A percentile compares a stretch with the other conserved stretches of the same genome.
Evolutionary conservation across 305 asterid genomes (phyloP).

Genomic region (Ilex paraguariensis): DNA sequence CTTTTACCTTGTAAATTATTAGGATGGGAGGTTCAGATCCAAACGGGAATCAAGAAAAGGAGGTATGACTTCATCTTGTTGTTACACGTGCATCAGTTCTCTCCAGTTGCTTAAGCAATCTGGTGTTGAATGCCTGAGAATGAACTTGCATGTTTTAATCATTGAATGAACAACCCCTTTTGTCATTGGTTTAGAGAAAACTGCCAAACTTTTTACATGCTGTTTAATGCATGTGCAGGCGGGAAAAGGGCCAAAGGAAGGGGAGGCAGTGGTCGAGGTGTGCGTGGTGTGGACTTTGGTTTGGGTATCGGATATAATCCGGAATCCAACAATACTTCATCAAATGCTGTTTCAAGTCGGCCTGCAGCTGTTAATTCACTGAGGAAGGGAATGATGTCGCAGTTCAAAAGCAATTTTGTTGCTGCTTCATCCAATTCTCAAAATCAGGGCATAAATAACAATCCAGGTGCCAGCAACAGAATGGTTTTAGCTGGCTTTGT

Average conservation of each 20-base stretch:
- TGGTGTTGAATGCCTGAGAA: conserved; percentile 6
- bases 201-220: background rate
- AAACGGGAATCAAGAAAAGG: conserved; percentile 96
- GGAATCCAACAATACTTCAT: conserved; percentile 43
- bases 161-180: background rate
- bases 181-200: no score
- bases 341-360: conserved; percentile 51
- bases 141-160: background rate
- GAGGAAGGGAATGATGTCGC: conserved; percentile 76
- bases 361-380: conserved; percentile 62
- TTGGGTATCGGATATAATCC: conserved; percentile 84
- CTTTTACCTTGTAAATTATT: conserved; percentile 37
- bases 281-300: conserved; percentile 93
- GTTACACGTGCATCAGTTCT: conserved; percentile 9
- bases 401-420: conserved; percentile 73
- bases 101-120: conserved; percentile 5
- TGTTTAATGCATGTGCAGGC: conserved; percentile 43
- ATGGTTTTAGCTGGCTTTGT: conserved; percentile 73
- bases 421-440: conserved; percentile 82
- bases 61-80: conserved; percentile 48
- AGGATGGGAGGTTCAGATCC: conserved; percentile 98
- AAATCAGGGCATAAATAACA: conserved; percentile 46
- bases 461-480: conserved; percentile 40
- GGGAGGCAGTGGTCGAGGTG: conserved; percentile 74
- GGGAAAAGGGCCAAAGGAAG: conserved; percentile 91